phyloP scores from a whole-genome alignment of 2,329 filamentous ascomycete species.

The Fusarium oligoseptatum region DNA sequence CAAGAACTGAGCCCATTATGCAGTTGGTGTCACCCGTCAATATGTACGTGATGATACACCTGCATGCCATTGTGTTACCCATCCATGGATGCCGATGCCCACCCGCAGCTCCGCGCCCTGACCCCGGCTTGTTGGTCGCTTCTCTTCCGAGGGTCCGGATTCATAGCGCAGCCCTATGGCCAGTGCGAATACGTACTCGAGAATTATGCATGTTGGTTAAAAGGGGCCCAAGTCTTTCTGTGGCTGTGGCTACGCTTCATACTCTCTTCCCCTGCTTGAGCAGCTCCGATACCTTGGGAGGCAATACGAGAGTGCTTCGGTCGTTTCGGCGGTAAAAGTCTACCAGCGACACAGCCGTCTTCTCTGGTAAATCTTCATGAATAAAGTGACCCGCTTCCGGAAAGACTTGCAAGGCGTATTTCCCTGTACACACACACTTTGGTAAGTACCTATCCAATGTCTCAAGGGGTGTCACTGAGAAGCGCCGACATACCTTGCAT shows the following conservation, averaged over 20 bases:
- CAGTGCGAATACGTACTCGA: conserved; percentile 13
- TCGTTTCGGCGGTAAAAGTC: conserved; percentile 97
- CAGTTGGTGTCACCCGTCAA: not conserved
- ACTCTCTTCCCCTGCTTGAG: conserved; percentile 73
- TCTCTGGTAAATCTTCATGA: conserved; percentile 93
- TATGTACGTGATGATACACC: not conserved
- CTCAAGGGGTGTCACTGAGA: not conserved
- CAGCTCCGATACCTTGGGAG: conserved; percentile 89
- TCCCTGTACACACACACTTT: conserved; percentile 65
- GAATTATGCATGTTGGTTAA: not conserved
- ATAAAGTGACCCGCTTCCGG: conserved; percentile 97
- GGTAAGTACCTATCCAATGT: conserved; percentile 25
- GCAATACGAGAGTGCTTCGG: conserved; percentile 84
- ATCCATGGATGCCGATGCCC: conserved; percentile 21
- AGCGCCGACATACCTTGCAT: conserved; percentile 81
- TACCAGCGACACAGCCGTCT: conserved; percentile 85
- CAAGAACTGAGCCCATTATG: not conserved
- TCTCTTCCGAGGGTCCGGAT: conserved; percentile 11
- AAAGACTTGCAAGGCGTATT: conserved; percentile 95
- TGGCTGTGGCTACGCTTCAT: conserved; percentile 44
- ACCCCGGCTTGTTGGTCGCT: conserved; percentile 2
- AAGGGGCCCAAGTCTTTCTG: not conserved
- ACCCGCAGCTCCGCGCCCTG: conserved; percentile 8
- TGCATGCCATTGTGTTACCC: conserved; percentile 13
- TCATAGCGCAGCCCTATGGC: conserved; percentile 10